Percentiles rank a stretch among this genome's conserved stretches.
These are phyloP conservation scores for Aspergillus persii DNA, from an alignment of 2,329 filamentous ascomycete genomes.

Conservation along the genomic window DNA sequence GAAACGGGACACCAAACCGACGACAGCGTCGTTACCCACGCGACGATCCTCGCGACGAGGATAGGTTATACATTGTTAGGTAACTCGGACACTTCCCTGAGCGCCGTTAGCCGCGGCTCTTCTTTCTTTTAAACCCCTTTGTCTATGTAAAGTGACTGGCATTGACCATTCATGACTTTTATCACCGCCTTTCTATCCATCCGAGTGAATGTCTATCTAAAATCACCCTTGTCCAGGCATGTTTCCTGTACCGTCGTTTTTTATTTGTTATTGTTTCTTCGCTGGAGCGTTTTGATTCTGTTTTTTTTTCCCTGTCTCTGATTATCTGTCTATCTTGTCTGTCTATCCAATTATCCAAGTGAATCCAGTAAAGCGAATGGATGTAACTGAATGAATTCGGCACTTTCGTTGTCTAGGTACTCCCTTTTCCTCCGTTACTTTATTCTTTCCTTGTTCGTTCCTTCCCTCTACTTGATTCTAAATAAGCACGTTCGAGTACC, in stretches of 20 bases:
- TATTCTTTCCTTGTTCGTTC: background rate
- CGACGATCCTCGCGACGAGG: slow-evolving; percentile 21
- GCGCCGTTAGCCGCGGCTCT: background rate
- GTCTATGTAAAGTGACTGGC: background rate
- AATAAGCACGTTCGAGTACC: background rate
- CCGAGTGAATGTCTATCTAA: background rate
- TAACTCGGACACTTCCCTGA: background rate
- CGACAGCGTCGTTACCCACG: slow-evolving; percentile 15
- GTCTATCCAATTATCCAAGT: background rate
- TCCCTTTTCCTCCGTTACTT: background rate
- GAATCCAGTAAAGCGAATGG: background rate
- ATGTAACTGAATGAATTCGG: background rate
- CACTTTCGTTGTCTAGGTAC: background rate
- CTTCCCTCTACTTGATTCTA: background rate
- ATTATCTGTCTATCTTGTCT: background rate
- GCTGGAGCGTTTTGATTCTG: background rate
- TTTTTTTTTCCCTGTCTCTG: background rate
- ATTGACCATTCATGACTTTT: background rate
- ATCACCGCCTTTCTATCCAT: background rate
- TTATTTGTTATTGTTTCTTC: background rate
- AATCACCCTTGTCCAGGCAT: background rate
- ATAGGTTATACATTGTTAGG: background rate
- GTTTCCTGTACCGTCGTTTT: background rate
- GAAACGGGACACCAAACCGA: slow-evolving; percentile 11
- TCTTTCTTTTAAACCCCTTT: background rate